Evolutionary conservation across 495 filamentous ascomycete genomes (phyloP).

Genomic region (Amniculicola lignicola): DNA sequence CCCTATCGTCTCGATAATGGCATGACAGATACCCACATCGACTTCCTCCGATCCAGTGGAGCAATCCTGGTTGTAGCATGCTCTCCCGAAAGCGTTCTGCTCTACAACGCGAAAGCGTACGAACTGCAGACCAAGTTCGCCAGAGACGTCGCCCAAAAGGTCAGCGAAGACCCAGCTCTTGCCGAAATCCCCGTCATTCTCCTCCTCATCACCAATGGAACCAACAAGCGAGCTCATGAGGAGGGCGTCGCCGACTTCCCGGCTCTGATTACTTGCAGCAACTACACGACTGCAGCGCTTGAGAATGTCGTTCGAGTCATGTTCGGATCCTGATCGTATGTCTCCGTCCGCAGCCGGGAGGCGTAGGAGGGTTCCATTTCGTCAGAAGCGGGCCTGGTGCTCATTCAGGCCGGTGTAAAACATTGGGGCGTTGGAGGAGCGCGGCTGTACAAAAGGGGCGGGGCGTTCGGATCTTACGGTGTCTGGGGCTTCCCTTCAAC

Average conservation of each 20-base stretch:
- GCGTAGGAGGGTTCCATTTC: neutral
- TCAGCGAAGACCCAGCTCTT: slow-evolving; percentile 2
- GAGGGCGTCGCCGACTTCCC: slow-evolving; percentile 17
- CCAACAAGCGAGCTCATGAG: neutral
- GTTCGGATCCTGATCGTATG: slow-evolving; percentile 24
- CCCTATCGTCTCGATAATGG: slow-evolving; percentile 41
- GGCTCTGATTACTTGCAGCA: slow-evolving; percentile 16
- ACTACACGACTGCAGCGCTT: slow-evolving; percentile 23
- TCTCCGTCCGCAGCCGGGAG: neutral
- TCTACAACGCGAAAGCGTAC: slow-evolving; percentile 5
- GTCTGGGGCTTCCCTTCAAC: too few species aligned
- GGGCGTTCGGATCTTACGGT: too few species aligned
- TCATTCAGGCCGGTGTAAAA: neutral
- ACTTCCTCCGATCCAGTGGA: slow-evolving; percentile 38
- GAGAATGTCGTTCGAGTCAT: slow-evolving; percentile 14
- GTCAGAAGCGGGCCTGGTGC: neutral
- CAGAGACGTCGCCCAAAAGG: slow-evolving; percentile 4
- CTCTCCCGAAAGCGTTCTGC: slow-evolving; percentile 8
- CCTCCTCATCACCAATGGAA: slow-evolving; percentile 23
- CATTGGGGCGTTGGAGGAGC: too few species aligned
- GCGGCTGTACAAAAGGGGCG: too few species aligned
- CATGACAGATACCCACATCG: slow-evolving; percentile 38
- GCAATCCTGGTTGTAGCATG: slow-evolving; percentile 38
- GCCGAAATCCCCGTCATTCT: slow-evolving; percentile 12
- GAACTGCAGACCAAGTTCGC: slow-evolving; percentile 26